Evolutionary conservation across 2,329 filamentous ascomycete genomes (phyloP), one percentile per base, ranked within the genome.

Genomic region (Fusarium subtropicale): DNA sequence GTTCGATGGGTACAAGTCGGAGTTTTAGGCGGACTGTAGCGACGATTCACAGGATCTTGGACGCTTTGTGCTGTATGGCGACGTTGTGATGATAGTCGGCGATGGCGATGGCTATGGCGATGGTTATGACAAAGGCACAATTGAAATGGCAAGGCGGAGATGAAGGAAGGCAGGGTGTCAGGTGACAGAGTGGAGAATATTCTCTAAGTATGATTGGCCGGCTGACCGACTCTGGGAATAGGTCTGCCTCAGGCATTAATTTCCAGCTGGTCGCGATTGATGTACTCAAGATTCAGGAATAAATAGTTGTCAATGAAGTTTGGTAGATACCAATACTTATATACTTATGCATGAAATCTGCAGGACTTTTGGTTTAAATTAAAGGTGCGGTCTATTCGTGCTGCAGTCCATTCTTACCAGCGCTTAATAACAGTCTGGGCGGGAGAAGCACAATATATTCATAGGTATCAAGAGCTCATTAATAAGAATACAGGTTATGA

Each of bases 1-100:
- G 47, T 58, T 58, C 42, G 39, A 53, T 28, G 45, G 46, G 56
- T 58, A 38, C 28, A 24, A 51, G 24, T 38, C 47, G 36, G 38
- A 30, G 26, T 58, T 53, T 58, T 58, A 53, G 4, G 38, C 6
- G 44, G 56, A n/a, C 39, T 45, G 31, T 7, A 33, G 45, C 39
- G 39, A 47, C 15, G 26, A 39, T 48, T 31, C 16, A 20, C 33
- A 9, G 18, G 26, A 24, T 16, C 33, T 56, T 20, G 26, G 31
- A 7, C 7, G 31, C 13, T 31, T 30, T 38, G 22, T 42, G 26
- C 36, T 56, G 12, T 46, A 31, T 20, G 30, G 28, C n/a, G 12
- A 31, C 44, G 44, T 46, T 31, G 26, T 31, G 26, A 46, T 10
- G 44, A 31, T 8, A 2, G 26, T 31, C 16, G n/a, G n/a, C 8